Conservation (phyloP, 2,329 filamentous ascomycete genomes). For the Botrytis pseudocinerea region DNA sequence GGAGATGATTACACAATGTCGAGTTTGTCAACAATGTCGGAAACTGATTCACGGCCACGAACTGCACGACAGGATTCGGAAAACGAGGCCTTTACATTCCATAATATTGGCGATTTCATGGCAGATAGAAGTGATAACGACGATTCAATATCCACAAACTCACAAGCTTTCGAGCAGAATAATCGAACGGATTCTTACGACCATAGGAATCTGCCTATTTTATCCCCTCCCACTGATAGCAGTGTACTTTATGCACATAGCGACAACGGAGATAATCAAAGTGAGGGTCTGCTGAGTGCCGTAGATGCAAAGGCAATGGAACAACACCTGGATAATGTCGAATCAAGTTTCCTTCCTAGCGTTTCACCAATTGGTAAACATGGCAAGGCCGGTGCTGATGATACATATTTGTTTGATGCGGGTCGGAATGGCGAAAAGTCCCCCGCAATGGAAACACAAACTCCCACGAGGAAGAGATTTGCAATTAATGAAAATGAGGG, state of each 20-base stretch:
- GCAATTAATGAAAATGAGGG: conserved; percentile 13
- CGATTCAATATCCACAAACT: conserved; percentile 33
- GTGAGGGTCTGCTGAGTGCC: conserved; percentile 33
- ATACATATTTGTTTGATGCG: conserved; percentile 60
- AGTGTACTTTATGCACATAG: conserved; percentile 37
- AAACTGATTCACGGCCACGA: conserved; percentile 33
- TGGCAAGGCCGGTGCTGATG: conserved; percentile 51
- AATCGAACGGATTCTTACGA: conserved; percentile 33
- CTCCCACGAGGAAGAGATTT: background rate
- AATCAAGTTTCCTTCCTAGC: conserved; percentile 64
- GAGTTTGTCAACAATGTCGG: conserved; percentile 22
- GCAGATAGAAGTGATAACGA: conserved; percentile 35
- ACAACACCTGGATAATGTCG: conserved; percentile 59
- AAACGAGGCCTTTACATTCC: conserved; percentile 36
- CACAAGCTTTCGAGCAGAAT: conserved; percentile 28
- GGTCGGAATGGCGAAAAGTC: conserved; percentile 22
- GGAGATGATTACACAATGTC: conserved; percentile 30
- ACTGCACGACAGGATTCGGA: conserved; percentile 36
- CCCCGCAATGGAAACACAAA: conserved; percentile 12
- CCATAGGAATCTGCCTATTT: conserved; percentile 32
- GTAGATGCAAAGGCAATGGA: conserved; percentile 41
- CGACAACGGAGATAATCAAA: conserved; percentile 32
- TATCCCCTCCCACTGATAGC: conserved; percentile 35
- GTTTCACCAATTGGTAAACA: conserved; percentile 55
- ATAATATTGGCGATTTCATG: conserved; percentile 37